Conservation (phyloP, 495 filamentous ascomycete genomes). For the Cudoniella acicularis region DNA sequence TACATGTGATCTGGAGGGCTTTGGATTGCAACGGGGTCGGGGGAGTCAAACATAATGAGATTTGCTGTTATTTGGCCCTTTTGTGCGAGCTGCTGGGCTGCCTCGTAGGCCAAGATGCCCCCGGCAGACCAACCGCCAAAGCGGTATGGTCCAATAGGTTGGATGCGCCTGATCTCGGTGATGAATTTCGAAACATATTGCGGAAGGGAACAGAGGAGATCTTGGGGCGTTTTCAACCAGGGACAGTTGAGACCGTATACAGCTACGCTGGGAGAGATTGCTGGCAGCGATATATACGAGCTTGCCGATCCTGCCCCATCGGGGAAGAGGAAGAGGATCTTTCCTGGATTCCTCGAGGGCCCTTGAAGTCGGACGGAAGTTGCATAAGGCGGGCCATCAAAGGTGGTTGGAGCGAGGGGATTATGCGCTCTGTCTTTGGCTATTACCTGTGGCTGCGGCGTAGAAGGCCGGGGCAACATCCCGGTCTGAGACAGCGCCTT, state of each 20-base stretch:
- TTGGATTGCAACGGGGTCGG: neutral
- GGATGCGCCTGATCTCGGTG: slow-evolving; percentile 58
- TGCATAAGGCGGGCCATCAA: too few species aligned
- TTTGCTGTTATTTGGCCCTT: slow-evolving; percentile 57
- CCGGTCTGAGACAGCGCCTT: too few species aligned
- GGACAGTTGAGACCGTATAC: slow-evolving; percentile 56
- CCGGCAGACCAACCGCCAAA: slow-evolving; percentile 82
- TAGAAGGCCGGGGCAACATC: too few species aligned
- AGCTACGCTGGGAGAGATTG: slow-evolving; percentile 45
- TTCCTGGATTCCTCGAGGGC: neutral
- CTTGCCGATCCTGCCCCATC: slow-evolving; percentile 68
- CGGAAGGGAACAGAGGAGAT: slow-evolving; percentile 46
- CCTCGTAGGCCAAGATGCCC: slow-evolving; percentile 80
- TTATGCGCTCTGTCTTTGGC: too few species aligned
- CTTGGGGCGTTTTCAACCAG: slow-evolving; percentile 48
- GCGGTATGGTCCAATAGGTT: slow-evolving; percentile 62
- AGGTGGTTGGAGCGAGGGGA: too few species aligned
- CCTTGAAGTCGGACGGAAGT: slow-evolving; percentile 10
- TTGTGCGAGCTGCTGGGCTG: slow-evolving; percentile 64
- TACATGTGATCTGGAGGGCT: neutral
- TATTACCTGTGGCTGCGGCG: too few species aligned
- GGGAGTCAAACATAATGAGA: slow-evolving; percentile 15
- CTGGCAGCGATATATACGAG: slow-evolving; percentile 53
- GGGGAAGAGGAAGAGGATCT: slow-evolving; percentile 62
- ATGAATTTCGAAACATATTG: slow-evolving; percentile 53